Percentiles rank a stretch among this genome's conserved stretches.
These are phyloP conservation scores for Coemansia sp. DNA, from an alignment of 192 early-diverging fungal genomes.

Conservation along the genomic window DNA sequence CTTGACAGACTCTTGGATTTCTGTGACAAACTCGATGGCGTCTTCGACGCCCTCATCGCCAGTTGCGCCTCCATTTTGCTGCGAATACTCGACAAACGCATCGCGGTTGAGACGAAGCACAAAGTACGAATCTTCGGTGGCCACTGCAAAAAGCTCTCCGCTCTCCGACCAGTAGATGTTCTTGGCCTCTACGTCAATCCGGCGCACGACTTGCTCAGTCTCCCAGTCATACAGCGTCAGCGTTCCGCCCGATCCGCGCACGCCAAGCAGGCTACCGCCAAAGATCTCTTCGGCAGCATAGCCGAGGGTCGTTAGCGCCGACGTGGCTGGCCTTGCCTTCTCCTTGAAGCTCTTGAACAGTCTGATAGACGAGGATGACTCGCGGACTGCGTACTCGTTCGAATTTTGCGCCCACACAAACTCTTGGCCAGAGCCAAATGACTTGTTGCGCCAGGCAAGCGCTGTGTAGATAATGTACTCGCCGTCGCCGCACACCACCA, in stretches of 20 bases:
- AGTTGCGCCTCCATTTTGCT: constrained; percentile 64
- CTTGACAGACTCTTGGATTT: constrained; percentile 86
- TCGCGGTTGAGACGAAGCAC: constrained; percentile 91
- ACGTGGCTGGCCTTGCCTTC: constrained; percentile 55
- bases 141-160: constrained; percentile 88
- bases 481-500: constrained; percentile 97
- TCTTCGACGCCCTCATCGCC: constrained; percentile 96
- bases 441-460: constrained; percentile 99
- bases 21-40: constrained; percentile 92
- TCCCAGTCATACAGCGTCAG: constrained; percentile 99
- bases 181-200: constrained; percentile 89
- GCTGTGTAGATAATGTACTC: constrained; percentile 99
- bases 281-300: constrained; percentile 92
- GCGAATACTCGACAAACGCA: constrained; percentile 73
- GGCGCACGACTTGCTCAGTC: constrained; percentile 81
- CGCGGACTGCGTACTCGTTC: constrained; percentile 95
- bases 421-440: constrained; percentile 90
- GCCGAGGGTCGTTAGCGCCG: constrained; percentile 64
- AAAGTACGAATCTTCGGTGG: constrained; percentile 91
- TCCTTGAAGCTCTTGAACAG: constrained; percentile 98
- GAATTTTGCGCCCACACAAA: constrained; percentile 98
- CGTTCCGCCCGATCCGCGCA: constrained; percentile 66
- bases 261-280: constrained; percentile 90
- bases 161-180: constrained; percentile 95
- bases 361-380: constrained; percentile 85